Base-by-base conservation (phyloP, 73 alveolate genomes). In the Paramecium octaurelia region DNA sequence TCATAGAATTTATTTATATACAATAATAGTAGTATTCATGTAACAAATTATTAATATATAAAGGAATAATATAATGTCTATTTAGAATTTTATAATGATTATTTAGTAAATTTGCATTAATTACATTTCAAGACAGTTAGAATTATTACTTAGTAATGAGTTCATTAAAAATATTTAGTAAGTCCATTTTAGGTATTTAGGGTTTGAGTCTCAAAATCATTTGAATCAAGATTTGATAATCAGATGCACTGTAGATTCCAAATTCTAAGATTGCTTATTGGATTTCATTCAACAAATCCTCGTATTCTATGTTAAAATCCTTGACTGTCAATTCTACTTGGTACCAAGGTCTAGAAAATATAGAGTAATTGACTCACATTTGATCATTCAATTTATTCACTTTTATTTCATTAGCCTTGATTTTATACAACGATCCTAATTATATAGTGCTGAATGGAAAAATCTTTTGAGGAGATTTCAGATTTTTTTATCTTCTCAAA, bases 381-480 rank as follows among this genome's bases (percentile, higher is more conserved):
- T 73, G 16, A 36, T 73, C 87, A 35, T 73, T 38, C 46, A 35
- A 16, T n/a, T 80, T 80, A 48, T 48, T 42, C 57, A 24, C 24
- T 80, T 46, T 80, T 14, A 80, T 4, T 10, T 80, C 76, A 64
- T 80, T 80, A 24, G 91, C 76, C 21, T 80, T 80, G 6, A 80
- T 35, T 46, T 46, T 80, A 42, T 80, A 29, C 8, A 80, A 80
- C 0, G 75, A 44, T 8, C 91, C 91, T 23, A 80, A 80, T 24
- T 80, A 35, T 1, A 80, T 48, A 6, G 91, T 80, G 21, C 91
- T 80, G 18, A 44, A 80, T 80, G 91, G 91, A 44, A 80, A 80
- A 8, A 80, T 80, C 46, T 80, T 80, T 48, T 80, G 20, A 80
- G 46, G 70, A 24, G 46, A 24, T 48, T 43, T 80, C 16, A 24